A percentile compares a stretch with the other conserved stretches of the same genome.
phyloP scores from a whole-genome alignment of 2,329 filamentous ascomycete species.

The Polytolypa hystricis region DNA sequence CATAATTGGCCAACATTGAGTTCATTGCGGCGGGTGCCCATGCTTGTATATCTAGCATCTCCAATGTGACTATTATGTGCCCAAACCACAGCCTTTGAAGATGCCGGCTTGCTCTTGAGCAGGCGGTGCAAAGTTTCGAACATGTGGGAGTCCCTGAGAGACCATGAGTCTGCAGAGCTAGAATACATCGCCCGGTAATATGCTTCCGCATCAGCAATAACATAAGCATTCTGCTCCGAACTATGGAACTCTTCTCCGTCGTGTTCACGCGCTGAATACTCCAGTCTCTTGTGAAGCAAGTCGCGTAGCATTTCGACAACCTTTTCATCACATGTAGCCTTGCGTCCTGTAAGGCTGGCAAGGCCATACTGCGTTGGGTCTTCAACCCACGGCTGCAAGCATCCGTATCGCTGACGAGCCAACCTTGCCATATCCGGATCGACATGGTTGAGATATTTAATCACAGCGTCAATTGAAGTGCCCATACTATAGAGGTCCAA shows the following conservation, averaged over 20 bases:
- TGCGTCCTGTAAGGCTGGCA: conserved; percentile 25
- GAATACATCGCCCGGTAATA: conserved; percentile 46
- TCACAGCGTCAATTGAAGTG: conserved; percentile 35
- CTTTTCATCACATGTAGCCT: conserved; percentile 36
- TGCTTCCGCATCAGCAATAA: conserved; percentile 39
- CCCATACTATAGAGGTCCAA: conserved; percentile 44
- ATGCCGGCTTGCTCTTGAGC: conserved; percentile 28
- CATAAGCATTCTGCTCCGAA: conserved; percentile 40
- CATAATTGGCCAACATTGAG: conserved; percentile 46
- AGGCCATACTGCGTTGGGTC: conserved; percentile 41
- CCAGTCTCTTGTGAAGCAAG: conserved; percentile 32
- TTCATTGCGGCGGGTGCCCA: conserved; percentile 35
- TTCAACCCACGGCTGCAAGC: conserved; percentile 39
- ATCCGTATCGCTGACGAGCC: conserved; percentile 37
- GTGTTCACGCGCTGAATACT: conserved; percentile 25
- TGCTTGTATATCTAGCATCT: conserved; percentile 43
- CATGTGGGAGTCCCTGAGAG: conserved; percentile 43
- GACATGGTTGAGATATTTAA: conserved; percentile 38
- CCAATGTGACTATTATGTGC: conserved; percentile 44
- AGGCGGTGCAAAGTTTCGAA: conserved; percentile 38
- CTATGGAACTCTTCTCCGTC: conserved; percentile 40
- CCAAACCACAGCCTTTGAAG: conserved; percentile 42
- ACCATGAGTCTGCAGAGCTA: conserved; percentile 40
- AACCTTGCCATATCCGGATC: conserved; percentile 33
- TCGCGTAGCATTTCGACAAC: conserved; percentile 38